Conservation (phyloP, 2,329 filamentous ascomycete genomes). For the Nemania diffusa region DNA sequence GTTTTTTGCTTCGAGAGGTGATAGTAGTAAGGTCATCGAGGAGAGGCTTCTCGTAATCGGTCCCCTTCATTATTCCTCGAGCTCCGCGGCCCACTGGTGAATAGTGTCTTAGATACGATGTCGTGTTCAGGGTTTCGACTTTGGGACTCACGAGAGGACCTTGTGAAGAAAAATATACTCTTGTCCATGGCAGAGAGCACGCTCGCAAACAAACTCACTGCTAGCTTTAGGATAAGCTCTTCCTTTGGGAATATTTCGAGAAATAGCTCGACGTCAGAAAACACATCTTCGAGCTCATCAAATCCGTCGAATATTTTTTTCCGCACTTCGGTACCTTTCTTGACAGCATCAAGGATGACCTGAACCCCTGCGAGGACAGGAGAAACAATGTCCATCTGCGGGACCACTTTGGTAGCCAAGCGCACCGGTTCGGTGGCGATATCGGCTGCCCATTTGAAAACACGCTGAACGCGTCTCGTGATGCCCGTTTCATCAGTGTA, state of each 20-base stretch:
- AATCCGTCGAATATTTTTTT: neutral
- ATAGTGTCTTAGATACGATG: neutral
- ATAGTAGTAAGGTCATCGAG: slow-evolving; percentile 6
- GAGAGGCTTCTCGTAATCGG: slow-evolving; percentile 1
- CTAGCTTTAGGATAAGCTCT: neutral
- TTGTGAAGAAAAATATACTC: slow-evolving; percentile 8
- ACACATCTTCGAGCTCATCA: slow-evolving; percentile 14
- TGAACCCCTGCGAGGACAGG: slow-evolving; percentile 5
- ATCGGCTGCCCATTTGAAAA: neutral
- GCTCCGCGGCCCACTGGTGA: neutral
- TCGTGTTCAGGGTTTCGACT: neutral
- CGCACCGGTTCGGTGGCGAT: slow-evolving; percentile 8
- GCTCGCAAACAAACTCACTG: slow-evolving; percentile 7
- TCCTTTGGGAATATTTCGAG: slow-evolving; percentile 9
- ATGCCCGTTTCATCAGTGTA: slow-evolving; percentile 4
- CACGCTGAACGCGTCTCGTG: neutral
- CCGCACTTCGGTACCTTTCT: slow-evolving; percentile 2
- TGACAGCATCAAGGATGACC: slow-evolving; percentile 4
- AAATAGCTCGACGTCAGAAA: slow-evolving; percentile 11
- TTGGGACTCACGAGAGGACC: neutral
- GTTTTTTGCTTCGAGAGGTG: slow-evolving; percentile 6
- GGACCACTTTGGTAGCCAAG: neutral
- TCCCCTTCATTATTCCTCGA: neutral
- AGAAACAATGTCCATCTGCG: neutral
- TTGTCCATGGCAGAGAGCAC: slow-evolving; percentile 5